These are phyloP conservation scores for Colletotrichum neosansevieriae DNA, from an alignment of 2,329 filamentous ascomycete species.

Conservation along the genomic window DNA sequence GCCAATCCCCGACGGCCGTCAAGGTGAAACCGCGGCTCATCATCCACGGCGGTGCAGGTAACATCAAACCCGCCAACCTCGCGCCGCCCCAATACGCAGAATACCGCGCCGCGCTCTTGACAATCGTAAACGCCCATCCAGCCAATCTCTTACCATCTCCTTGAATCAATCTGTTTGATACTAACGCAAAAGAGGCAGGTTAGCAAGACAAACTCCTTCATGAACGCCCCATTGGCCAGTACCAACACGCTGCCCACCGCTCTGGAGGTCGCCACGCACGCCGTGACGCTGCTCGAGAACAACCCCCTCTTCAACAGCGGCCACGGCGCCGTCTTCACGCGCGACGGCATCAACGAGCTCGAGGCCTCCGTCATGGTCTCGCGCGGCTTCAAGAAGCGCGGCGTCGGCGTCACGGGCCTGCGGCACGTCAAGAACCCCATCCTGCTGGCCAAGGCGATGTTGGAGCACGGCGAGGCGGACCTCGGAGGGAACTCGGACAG, in stretches of 20 bases:
- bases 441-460: constrained; percentile 76
- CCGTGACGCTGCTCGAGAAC: constrained; percentile 82
- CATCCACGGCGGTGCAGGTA: constrained; percentile 80
- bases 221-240: constrained; percentile 50
- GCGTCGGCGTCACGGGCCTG: constrained; percentile 81
- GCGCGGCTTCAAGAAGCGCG: constrained; percentile 77
- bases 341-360: constrained; percentile 84
- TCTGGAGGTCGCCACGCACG: constrained; percentile 79
- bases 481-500: constrained; percentile 56
- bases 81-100: constrained; percentile 67
- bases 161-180: too few relatives aligned
- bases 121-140: constrained; percentile 62
- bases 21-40: constrained; percentile 69
- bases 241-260: constrained; percentile 63
- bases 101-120: constrained; percentile 71
- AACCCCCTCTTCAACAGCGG: constrained; percentile 87
- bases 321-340: constrained; percentile 87
- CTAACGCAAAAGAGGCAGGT: constrained; percentile 49
- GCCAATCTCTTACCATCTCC: too few relatives aligned
- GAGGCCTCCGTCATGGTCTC: constrained; percentile 91
- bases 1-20: constrained; percentile 37
- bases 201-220: constrained; percentile 59
- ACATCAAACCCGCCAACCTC: constrained; percentile 71
- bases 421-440: constrained; percentile 84
- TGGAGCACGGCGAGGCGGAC: constrained; percentile 74